Base-by-base conservation (phyloP, 2,329 filamentous ascomycete genomes). In the Xylariales sp. region DNA sequence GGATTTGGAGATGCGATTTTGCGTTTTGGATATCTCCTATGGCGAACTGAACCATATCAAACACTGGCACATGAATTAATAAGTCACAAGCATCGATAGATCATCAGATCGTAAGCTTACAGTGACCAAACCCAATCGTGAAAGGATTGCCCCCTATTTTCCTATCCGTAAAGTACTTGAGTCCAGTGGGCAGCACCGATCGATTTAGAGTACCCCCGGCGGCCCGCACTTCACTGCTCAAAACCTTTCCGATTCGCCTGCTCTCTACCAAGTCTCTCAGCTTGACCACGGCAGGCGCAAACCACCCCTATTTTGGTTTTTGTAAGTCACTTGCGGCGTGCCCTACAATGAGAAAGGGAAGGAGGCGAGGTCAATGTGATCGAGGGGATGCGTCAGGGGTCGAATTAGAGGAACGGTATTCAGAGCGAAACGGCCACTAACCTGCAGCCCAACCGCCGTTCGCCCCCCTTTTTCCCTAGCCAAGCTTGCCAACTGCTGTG, bases 221-320 rank as follows among this genome's bases (percentile, higher is more conserved):
- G 0, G 57, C 65, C 21, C 52, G 56, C 4, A 69, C 48, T 31
- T 75, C 71, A 7, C 64, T 69, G 45, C 72, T 76, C 14, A 79
- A 49, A 1, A 80, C 58, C 35, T 67, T 71, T 0, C 77, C 77
- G 25, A 80, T 65, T 1, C 52, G 54, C 0, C 72, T 73, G 1
- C 57, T 51, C 1, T 50, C 52, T 4, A 81, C 31, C 2, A 78
- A 21, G 8, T 65, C 56, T 15, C 59, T 62, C 4, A 80, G 18
- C 48, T 65, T 71, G 2, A 54, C 40, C 3, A 71, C 50, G 0
- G 64, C 44, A 0, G 75, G 73, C 0, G 68, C 53, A 9, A 70
- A 51, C 1, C 67, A 58, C 0, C 70, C 39, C 32, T 42, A 14
- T 5, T 4, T 35, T 15, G 9, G 14, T 5, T 9, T 21, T 35